Evolutionary conservation across 768 basidiomycete species (phyloP), one percentile per base, ranked within the genome.

Genomic region (Hypsizygus marmoreus): DNA sequence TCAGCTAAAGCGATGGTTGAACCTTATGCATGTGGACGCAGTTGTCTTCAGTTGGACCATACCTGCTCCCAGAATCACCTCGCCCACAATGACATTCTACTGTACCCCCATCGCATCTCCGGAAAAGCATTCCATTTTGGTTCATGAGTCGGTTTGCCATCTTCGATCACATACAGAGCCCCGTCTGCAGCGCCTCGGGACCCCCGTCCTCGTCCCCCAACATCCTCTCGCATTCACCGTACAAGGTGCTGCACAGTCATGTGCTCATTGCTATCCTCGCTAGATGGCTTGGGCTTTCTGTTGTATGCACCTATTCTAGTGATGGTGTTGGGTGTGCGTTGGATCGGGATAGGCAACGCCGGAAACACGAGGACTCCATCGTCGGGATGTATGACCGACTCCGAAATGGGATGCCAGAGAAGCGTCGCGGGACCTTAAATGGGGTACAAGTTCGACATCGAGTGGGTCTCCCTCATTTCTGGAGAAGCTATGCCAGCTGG

Each of bases 161-260:
- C n/a, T 49, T 49, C 47, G 54, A 57, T 47, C 36, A 72, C 76
- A 46, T 20, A 75, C 79, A 76, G 65, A 67, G 67, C 69, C 68
- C 56, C 62, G 73, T 69, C 61, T 74, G 78, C 66, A 57, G 68
- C 58, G 63, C 71, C 77, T 80, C 73, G 76, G 78, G 77, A 74
- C 59, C 75, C 77, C 70, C 56, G 62, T 61, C 60, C 46, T 47
- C 48, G 40, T 50, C 23, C 36, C 45, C 25, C 37, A 19, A 24
- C 32, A 34, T 29, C 51, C 40, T 39, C 49, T 55, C 45, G 32
- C 41, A 23, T 28, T 55, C 52, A 50, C 50, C 66, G 46, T 46
- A 68, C 69, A 66, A 62, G 58, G 54, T 31, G 54, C 54, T 54
- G 45, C 44, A 38, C 35, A 30, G 41, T 14, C 45, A 39, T 40